Evolutionary conservation across 169 alveolate genomes (phyloP).

Genomic region (Cryptosporidium parvum): DNA sequence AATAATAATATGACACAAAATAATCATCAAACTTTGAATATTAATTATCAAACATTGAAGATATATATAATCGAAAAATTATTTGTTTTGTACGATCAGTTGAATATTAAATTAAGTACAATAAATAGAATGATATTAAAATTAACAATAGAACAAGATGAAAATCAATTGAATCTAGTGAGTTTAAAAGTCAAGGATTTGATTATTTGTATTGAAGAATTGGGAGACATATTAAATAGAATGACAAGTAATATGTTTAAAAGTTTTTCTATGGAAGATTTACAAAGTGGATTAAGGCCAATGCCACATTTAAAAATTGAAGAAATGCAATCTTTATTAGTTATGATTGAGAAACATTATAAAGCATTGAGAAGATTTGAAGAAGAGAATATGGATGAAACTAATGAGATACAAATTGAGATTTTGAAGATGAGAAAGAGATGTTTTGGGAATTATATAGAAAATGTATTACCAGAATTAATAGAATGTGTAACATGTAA

Average conservation of each 20-base stretch:
- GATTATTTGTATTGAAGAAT: neutral
- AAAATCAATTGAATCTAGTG: neutral
- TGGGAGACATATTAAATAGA: slow-evolving; percentile 6
- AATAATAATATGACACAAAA: neutral
- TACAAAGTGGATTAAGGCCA: slow-evolving; percentile 73
- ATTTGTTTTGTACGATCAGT: slow-evolving; percentile 26
- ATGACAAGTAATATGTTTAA: slow-evolving; percentile 19
- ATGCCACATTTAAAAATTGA: slow-evolving; percentile 49
- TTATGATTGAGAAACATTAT: slow-evolving; percentile 6
- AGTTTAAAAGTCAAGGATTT: neutral
- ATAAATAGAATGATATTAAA: neutral
- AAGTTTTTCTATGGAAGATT: slow-evolving; percentile 55
- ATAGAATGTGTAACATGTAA: slow-evolving; percentile 62
- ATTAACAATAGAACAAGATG: too few species aligned
- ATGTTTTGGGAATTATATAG: slow-evolving; percentile 6
- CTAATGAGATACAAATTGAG: neutral
- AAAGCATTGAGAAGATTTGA: neutral
- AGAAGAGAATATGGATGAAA: neutral
- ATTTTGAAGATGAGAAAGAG: neutral
- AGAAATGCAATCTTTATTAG: slow-evolving; percentile 13
- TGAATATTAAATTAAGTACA: neutral
- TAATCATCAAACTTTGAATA: slow-evolving; percentile 12
- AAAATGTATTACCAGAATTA: slow-evolving; percentile 17
- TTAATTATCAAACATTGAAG: slow-evolving; percentile 22
- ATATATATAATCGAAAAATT: slow-evolving; percentile 53